A percentile compares a stretch with the other conserved stretches of the same genome.
Evolutionary conservation across 176 grass and related monocot genomes (phyloP).

Genomic region (Poa annua): DNA sequence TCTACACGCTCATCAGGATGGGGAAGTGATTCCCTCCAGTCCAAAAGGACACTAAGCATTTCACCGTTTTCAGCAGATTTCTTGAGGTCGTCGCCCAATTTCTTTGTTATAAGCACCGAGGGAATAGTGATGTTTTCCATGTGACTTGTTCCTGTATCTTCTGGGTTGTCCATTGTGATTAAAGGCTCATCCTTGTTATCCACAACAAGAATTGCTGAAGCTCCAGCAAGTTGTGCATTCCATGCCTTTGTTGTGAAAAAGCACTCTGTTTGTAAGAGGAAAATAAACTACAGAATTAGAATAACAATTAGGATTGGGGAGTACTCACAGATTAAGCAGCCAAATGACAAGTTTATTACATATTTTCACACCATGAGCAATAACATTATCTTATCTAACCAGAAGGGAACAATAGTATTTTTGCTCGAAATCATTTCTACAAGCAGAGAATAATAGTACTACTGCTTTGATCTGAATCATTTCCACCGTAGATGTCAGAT

Average conservation of each 20-base stretch:
- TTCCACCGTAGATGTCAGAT: conserved; percentile 12
- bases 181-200: conserved; percentile 69
- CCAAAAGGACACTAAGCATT: conserved; percentile 78
- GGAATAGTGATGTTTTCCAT: conserved; percentile 87
- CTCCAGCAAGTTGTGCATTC: conserved; percentile 88
- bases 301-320: conserved; percentile 7
- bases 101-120: conserved; percentile 76
- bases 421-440: conserved; percentile 10
- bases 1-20: conserved; percentile 94
- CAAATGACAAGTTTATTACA: conserved; percentile 13
- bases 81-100: conserved; percentile 70
- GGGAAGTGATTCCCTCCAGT: conserved; percentile 86
- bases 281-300: conserved; percentile 30
- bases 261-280: conserved; percentile 60
- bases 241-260: conserved; percentile 88
- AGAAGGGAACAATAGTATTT: neutral
- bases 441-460: neutral
- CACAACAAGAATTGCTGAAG: conserved; percentile 75
- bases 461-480: neutral
- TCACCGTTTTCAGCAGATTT: conserved; percentile 63
- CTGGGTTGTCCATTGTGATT: conserved; percentile 93
- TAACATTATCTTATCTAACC: conserved; percentile 18
- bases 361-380: conserved; percentile 15
- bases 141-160: conserved; percentile 56
- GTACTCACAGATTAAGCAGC: neutral